These are phyloP conservation scores for Persicaria tinctoria DNA, from an alignment of 148 eudicot species.

Conservation along the genomic window DNA sequence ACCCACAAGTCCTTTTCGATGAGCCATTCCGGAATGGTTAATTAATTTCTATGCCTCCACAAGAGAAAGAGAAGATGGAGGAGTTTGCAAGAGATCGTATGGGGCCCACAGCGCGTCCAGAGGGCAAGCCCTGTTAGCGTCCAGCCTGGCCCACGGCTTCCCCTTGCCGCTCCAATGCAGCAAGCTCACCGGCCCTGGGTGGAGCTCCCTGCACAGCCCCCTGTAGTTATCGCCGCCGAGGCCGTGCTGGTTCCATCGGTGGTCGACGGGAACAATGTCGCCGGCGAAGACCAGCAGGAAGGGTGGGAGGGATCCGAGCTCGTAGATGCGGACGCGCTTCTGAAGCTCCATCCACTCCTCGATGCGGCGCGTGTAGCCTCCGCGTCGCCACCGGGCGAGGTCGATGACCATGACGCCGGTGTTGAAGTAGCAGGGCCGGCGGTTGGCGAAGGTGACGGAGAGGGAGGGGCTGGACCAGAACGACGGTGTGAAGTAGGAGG, in stretches of 20 bases:
- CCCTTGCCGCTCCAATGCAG: slow-evolving; percentile 98
- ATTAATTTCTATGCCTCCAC: neutral
- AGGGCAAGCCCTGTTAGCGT: slow-evolving; percentile 62
- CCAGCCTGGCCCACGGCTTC: slow-evolving; percentile 86
- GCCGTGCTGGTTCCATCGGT: slow-evolving; percentile 93
- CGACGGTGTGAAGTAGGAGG: slow-evolving; percentile 56
- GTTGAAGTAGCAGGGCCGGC: slow-evolving; percentile 71
- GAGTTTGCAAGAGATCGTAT: slow-evolving; percentile 46
- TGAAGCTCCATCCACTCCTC: slow-evolving; percentile 96
- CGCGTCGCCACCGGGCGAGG: slow-evolving; percentile 59
- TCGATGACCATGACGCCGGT: slow-evolving; percentile 94
- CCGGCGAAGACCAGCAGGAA: slow-evolving; percentile 89
- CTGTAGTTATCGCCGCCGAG: slow-evolving; percentile 81
- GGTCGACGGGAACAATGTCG: slow-evolving; percentile 70
- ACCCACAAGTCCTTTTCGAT: too few relatives aligned
- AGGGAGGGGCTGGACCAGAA: slow-evolving; percentile 82
- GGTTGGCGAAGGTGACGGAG: slow-evolving; percentile 47
- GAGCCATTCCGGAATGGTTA: too few relatives aligned
- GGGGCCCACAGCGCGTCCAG: slow-evolving; percentile 90
- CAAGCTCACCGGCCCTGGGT: slow-evolving; percentile 89
- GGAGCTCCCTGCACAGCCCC: slow-evolving; percentile 80
- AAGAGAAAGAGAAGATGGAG: neutral
- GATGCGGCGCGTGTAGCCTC: slow-evolving; percentile 56
- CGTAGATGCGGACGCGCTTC: slow-evolving; percentile 83
- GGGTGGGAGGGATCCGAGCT: slow-evolving; percentile 84